Base-by-base conservation (phyloP, 108 stramenopile genomes). In the Schizochytrium sp. region DNA sequence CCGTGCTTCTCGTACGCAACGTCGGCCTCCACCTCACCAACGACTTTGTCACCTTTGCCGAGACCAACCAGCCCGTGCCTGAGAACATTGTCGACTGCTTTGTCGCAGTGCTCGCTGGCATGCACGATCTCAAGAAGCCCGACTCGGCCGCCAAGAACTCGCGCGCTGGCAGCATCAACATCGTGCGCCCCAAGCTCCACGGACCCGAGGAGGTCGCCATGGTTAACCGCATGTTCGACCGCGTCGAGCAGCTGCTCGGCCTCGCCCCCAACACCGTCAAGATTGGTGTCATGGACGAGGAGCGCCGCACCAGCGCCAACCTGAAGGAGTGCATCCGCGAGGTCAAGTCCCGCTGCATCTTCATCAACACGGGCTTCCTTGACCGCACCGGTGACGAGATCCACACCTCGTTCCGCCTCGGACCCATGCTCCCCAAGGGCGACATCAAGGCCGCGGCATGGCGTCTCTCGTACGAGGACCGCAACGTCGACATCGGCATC, bases 341-440 rank as follows among this genome's bases (percentile, higher is more conserved):
- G 44, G 90, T 57, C 34, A 41, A 41, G 19, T 19, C 19, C 71
- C 87, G 90, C 60, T 41, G 87, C 53, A 44, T 63, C 25, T 90
- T 90, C 87, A 88, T 90, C 45, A 90, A 90, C 90, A 90, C 90
- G 5, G 90, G 90, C 18, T 90, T 90, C 87, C 87, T 90, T 45
- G 90, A 90, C 87, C 87, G 90, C 60, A 90, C 90, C 29, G 90
- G 90, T 41, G 87, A 88, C 60, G 90, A 90, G 60, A 90, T 90
- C 47, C 90, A 90, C 90, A 90, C 87, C 47, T 53, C 58, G 63
- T 87, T 90, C 83, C 12, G 51, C 8, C 72, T 44, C n/a, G 87
- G 90, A 60, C 89, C 89, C 43, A 57, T 89, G 44, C 45, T 55
- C 25, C 44, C 58, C 57, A 89, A 89, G 76, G 48, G 51, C 29